A percentile compares a stretch with the other conserved stretches of the same genome.
phyloP scores from a whole-genome alignment of 2,329 filamentous ascomycete species.

The Akanthomyces dipterigenus region DNA sequence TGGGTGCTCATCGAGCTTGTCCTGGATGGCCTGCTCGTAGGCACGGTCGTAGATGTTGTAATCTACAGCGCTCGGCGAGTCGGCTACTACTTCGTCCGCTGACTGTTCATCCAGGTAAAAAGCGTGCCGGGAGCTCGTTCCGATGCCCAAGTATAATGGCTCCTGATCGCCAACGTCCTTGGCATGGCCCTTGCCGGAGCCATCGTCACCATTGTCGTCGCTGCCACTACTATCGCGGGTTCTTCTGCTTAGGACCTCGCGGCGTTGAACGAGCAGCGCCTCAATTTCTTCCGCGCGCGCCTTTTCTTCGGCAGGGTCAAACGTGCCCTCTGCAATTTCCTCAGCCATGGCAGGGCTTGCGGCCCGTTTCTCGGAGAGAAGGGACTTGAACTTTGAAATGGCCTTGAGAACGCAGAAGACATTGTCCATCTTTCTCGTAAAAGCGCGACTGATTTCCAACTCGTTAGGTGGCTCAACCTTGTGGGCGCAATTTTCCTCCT shows the following conservation, averaged over 20 bases:
- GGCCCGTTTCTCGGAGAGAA: conserved; percentile 40
- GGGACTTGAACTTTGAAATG: conserved; percentile 77
- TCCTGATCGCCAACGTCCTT: conserved; percentile 56
- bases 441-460: conserved; percentile 82
- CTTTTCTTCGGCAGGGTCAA: conserved; percentile 24
- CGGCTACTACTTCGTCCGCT: conserved; percentile 55
- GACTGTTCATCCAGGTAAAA: conserved; percentile 33
- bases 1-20: conserved; percentile 53
- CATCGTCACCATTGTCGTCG: neutral
- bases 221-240: conserved; percentile 23
- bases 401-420: conserved; percentile 87
- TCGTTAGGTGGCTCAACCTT: conserved; percentile 79
- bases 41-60: conserved; percentile 85
- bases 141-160: conserved; percentile 69
- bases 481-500: conserved; percentile 79
- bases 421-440: conserved; percentile 83
- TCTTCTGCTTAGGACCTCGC: conserved; percentile 30
- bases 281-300: conserved; percentile 43
- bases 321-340: conserved; percentile 5
- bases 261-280: conserved; percentile 40
- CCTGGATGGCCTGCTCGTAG: conserved; percentile 69
- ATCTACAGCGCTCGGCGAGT: conserved; percentile 78
- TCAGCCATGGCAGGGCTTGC: neutral
- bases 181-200: conserved; percentile 28
- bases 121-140: conserved; percentile 51